Evolutionary conservation across 202 grass and related monocot species (phyloP), one percentile per base, ranked within the genome.

Genomic region (Eragrostis tef): DNA sequence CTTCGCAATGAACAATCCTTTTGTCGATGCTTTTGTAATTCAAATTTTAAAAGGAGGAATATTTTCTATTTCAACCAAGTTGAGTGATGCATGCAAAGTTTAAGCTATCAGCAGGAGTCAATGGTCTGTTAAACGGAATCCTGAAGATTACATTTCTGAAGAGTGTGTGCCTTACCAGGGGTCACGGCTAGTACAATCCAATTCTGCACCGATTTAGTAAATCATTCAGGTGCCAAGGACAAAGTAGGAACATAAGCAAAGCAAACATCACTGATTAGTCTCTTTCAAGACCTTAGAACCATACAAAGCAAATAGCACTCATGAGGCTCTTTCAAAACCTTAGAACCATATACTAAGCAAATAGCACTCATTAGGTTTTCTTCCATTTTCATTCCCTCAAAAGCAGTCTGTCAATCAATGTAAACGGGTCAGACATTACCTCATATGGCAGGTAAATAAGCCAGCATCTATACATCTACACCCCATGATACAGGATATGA

Each of bases 1-100:
- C 64, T 72, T 64, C 34, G 48, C 25, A 88, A 81, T 11, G 63
- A 71, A 31, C 71, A 59, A 77, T 67, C 80, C 2, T 67, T 85
- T 63, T 74, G 69, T 29, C 21, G 47, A 78, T 62, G 21, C 8
- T 69, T 52, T 26, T 48, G 5, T 70, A 6, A 80, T 27, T 61
- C 42, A 69, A 70, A 70, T 46, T 41, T 34, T 17, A 17, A 64
- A 41, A 34, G 39, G 17, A 49, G 43, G 56, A 74, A 76, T 51
- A 42, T 16, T 46, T 52, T 63, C 20, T 67, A 61, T 78, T 36
- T 86, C 58, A 52, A 77, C 73, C 19, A 31, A 80, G 24, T 60
- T 47, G 5, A 70, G 46, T 47, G 29, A 48, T 24, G 47, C 51
- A 34, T 71, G 17, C 25, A 24, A 29, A 54, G 11, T 69, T 69